Evolutionary conservation across 1,284 basidiomycete genomes (phyloP), one percentile per base, ranked within the genome.

Genomic region (Rhodotorula sp.): DNA sequence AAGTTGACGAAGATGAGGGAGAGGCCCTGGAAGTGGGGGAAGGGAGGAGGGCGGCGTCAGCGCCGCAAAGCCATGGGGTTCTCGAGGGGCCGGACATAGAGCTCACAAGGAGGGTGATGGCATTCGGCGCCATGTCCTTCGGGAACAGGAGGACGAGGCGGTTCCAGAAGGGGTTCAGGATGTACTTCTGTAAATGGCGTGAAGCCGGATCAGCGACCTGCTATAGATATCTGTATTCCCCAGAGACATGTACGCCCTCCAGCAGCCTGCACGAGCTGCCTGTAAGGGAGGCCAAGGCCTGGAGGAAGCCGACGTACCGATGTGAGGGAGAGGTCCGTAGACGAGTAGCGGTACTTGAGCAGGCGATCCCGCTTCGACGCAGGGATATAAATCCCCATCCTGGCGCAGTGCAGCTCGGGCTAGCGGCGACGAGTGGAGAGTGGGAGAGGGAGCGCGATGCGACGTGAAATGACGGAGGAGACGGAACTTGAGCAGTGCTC

Each of bases 131-230:
- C 32, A 98, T 85, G 60, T 83, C 89, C 63, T 86, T 85, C 1
- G 96, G 97, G 87, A 95, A 97, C 48, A 94, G 85, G 25, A 88
- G 91, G 62, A 98, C 92, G 75, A 98, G 89, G 90, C 91, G 91
- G 73, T 87, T 94, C 96, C 96, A 99, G 83, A 91, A 98, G 2
- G 92, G 94, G 64, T 89, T 88, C 69, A 99, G 86, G 48, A 97
- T 83, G 82, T 92, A 90, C 81, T 87, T 86, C 55, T 92, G 92
- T 37, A 10, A 17, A n/a, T 15, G 21, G 32, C 2, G 17, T 12
- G 17, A n/a, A n/a, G n/a, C n/a, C n/a, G n/a, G n/a, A n/a, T n/a
- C n/a, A n/a, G n/a, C n/a, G 44, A 44, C 44, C 13, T 15, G 10
- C 7, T 44, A 15, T 3, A 44, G 44, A 8, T 15, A 15, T 21